Percentiles rank a stretch among this genome's conserved stretches.
Conservation (phyloP, 257 asterid genomes). For the Buddleja alternifolia region DNA sequence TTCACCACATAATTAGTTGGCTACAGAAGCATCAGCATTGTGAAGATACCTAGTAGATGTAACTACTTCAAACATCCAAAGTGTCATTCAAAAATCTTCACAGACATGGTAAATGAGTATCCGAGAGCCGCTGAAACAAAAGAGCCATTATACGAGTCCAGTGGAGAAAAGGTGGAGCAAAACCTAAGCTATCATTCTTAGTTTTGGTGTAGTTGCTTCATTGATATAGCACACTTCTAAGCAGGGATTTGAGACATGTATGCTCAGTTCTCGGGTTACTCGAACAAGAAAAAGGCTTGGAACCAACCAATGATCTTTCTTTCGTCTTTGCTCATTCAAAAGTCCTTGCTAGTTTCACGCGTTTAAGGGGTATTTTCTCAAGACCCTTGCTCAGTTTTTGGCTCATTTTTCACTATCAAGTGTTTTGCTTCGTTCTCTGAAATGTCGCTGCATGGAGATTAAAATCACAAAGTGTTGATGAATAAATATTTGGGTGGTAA, state of each 20-base stretch:
- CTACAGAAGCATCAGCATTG: conserved; percentile 14
- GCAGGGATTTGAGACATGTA: background rate
- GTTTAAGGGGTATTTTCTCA: conserved; percentile 5
- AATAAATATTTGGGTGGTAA: conserved; percentile 12
- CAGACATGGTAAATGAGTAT: conserved; percentile 1
- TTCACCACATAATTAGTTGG: conserved; percentile 6
- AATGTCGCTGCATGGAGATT: conserved; percentile 52
- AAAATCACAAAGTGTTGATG: conserved; percentile 5
- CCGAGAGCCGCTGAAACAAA: background rate
- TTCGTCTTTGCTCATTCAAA: background rate
- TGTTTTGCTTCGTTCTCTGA: conserved; percentile 64
- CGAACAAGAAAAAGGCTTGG: too few species aligned
- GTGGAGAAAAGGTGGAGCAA: too few species aligned
- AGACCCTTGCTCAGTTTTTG: conserved; percentile 45
- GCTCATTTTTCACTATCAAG: conserved; percentile 47
- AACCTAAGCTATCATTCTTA: background rate
- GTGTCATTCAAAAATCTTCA: conserved; percentile 1
- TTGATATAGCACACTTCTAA: background rate
- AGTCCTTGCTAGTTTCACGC: background rate
- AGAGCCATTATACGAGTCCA: too few species aligned
- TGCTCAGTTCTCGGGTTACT: background rate
- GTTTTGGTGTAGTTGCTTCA: background rate
- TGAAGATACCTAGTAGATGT: background rate
- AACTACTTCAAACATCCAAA: conserved; percentile 12
- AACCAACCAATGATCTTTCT: too few species aligned